Conservation (phyloP, 352 stramenopile genomes). For the Pseudoperonospora humuli region DNA sequence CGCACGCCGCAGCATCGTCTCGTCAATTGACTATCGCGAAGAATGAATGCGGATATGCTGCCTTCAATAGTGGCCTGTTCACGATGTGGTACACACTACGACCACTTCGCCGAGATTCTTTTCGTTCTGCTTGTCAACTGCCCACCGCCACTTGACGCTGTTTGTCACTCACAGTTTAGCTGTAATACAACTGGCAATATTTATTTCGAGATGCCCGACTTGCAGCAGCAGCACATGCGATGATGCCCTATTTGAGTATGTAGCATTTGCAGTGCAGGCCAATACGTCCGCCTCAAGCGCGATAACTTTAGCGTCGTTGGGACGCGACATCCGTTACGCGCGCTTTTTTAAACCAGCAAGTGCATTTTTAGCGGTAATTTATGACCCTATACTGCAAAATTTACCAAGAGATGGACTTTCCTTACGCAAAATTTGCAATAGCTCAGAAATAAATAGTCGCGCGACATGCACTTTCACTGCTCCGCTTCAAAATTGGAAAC, state of each 20-base stretch:
- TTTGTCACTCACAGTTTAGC: too few relatives aligned
- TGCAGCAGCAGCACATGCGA: slow-evolving; percentile 1
- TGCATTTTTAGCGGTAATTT: slow-evolving; percentile 12
- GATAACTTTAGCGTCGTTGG: slow-evolving; percentile 3
- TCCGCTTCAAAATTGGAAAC: neutral
- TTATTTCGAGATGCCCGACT: neutral
- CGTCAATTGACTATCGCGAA: slow-evolving; percentile 8
- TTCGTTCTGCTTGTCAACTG: neutral
- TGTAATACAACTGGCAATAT: neutral
- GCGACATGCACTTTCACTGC: slow-evolving; percentile 10
- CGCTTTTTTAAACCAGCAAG: slow-evolving; percentile 33
- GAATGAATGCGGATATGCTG: too few relatives aligned
- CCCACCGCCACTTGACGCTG: too few relatives aligned
- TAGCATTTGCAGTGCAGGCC: neutral
- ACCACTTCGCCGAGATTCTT: too few relatives aligned
- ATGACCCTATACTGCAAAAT: slow-evolving; percentile 2
- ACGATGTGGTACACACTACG: slow-evolving; percentile 5
- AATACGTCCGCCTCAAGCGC: neutral
- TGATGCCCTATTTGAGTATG: neutral
- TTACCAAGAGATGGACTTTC: neutral
- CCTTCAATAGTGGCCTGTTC: neutral
- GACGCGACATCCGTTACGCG: slow-evolving; percentile 24
- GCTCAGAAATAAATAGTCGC: slow-evolving; percentile 2
- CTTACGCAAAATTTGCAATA: slow-evolving; percentile 14
- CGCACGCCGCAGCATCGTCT: slow-evolving; percentile 14